A percentile compares a stretch with the other conserved stretches of the same genome.
Evolutionary conservation across 176 grass and related monocot species (phyloP).

Genomic region (Juncus inflexus): DNA sequence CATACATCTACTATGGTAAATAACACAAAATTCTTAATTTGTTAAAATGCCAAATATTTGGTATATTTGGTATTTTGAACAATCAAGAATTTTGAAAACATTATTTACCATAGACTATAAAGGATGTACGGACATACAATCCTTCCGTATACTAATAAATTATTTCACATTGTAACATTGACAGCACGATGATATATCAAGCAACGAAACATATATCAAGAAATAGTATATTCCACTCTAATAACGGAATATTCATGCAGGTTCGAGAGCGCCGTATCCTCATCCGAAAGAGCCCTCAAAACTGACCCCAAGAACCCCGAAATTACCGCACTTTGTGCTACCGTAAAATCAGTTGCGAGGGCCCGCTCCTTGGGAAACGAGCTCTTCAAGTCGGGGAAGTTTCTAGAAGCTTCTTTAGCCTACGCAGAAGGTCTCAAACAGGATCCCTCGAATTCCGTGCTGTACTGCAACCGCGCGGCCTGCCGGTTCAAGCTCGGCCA

Average conservation of each 20-base stretch:
- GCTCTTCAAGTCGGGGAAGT: slow-evolving; percentile 81
- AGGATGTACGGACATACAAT: too few relatives aligned
- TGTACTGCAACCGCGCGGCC: slow-evolving; percentile 93
- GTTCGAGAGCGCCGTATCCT: slow-evolving; percentile 74
- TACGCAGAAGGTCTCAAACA: slow-evolving; percentile 87
- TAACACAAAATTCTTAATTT: too few relatives aligned
- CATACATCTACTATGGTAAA: too few relatives aligned
- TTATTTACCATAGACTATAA: slow-evolving; percentile 13
- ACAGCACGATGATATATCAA: too few relatives aligned
- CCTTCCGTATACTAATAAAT: background rate
- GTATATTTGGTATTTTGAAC: too few relatives aligned
- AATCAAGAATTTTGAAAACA: background rate
- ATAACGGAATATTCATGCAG: too few relatives aligned
- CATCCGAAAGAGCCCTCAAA: slow-evolving; percentile 62
- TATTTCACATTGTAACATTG: slow-evolving; percentile 18
- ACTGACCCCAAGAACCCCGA: slow-evolving; percentile 62
- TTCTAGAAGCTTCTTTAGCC: slow-evolving; percentile 67
- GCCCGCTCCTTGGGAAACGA: slow-evolving; percentile 79
- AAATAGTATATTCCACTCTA: too few relatives aligned
- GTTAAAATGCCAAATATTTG: too few relatives aligned
- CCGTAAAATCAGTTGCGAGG: slow-evolving; percentile 60
- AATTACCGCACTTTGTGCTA: slow-evolving; percentile 50
- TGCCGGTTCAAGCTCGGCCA: slow-evolving; percentile 80
- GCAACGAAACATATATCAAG: too few relatives aligned
- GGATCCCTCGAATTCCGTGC: slow-evolving; percentile 70